These are phyloP conservation scores for Micractinium conductrix DNA, from an alignment of 139 green algal genomes.

Conservation along the genomic window DNA sequence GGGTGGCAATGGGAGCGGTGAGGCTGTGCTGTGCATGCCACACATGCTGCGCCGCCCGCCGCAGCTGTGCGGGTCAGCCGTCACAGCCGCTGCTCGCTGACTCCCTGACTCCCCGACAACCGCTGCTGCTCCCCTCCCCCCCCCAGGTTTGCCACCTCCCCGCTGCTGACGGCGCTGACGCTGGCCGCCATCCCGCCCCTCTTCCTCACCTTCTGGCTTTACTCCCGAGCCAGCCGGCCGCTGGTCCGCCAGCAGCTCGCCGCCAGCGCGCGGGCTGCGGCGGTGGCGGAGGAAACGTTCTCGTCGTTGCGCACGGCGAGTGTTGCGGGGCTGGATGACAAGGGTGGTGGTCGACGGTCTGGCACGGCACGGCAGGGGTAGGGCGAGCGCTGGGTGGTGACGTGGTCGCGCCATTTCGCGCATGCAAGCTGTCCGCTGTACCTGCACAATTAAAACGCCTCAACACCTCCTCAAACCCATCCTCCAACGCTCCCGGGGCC, in stretches of 20 bases:
- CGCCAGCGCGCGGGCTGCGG: slow-evolving; percentile 54
- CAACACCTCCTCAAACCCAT: slow-evolving; percentile 39
- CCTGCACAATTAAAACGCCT: no score
- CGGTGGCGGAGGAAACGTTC: slow-evolving; percentile 67
- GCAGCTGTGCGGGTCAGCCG: no score
- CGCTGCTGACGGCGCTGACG: slow-evolving; percentile 77
- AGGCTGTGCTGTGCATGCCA: no score
- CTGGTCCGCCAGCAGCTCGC: slow-evolving; percentile 9
- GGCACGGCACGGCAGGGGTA: no score
- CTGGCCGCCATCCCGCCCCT: slow-evolving; percentile 70
- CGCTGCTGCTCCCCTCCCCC: background rate
- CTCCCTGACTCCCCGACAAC: no score
- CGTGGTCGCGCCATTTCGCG: no score
- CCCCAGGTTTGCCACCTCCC: slow-evolving; percentile 56
- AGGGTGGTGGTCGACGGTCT: slow-evolving; percentile 11
- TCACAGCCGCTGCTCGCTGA: no score
- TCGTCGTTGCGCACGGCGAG: slow-evolving; percentile 70
- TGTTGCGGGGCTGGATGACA: slow-evolving; percentile 34
- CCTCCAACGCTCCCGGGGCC: background rate
- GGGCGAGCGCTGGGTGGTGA: no score
- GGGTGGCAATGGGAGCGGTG: no score
- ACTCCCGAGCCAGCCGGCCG: slow-evolving; percentile 46
- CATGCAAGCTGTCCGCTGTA: no score
- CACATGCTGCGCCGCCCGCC: no score
- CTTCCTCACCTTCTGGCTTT: slow-evolving; percentile 51